A percentile compares a stretch with the other conserved stretches of the same genome.
Evolutionary conservation across 2,329 filamentous ascomycete species (phyloP).

Genomic region (Fusarium oligoseptatum): DNA sequence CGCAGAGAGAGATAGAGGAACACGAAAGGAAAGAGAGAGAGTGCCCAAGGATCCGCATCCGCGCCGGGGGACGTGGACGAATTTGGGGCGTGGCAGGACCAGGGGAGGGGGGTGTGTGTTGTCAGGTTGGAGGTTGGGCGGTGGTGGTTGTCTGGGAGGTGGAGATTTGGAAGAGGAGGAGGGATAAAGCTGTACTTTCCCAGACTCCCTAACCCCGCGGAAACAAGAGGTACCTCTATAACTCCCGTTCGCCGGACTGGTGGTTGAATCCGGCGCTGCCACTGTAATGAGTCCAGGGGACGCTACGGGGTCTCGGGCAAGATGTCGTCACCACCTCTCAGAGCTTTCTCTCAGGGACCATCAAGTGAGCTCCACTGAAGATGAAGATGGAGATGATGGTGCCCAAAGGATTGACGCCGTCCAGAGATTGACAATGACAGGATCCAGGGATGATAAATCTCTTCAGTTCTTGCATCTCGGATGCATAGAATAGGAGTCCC

Average conservation of each 20-base stretch:
- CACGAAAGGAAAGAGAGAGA: conserved; percentile 40
- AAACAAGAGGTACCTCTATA: conserved; percentile 12
- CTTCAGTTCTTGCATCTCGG: background rate
- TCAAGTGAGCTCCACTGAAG: conserved; percentile 26
- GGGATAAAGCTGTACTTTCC: conserved; percentile 1
- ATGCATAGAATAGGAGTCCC: background rate
- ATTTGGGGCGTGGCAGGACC: conserved; percentile 43
- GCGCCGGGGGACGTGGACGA: conserved; percentile 45
- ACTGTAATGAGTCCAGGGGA: conserved; percentile 40
- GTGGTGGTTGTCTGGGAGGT: conserved; percentile 34
- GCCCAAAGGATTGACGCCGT: background rate
- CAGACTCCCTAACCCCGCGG: too few relatives aligned
- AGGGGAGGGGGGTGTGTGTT: conserved; percentile 41
- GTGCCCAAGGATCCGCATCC: conserved; percentile 41
- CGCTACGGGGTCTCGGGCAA: conserved; percentile 19
- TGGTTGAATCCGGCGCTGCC: conserved; percentile 35
- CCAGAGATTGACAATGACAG: background rate
- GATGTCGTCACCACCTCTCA: conserved; percentile 38
- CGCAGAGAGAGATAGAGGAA: conserved; percentile 40
- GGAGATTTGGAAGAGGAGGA: conserved; percentile 20
- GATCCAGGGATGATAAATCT: conserved; percentile 2
- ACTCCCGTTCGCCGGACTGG: conserved; percentile 22
- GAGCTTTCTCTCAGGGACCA: conserved; percentile 27
- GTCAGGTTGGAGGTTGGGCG: conserved; percentile 40
- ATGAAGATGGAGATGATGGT: background rate